Evolutionary conservation across 2,329 filamentous ascomycete species (phyloP).

Genomic region (Fusarium euwallaceae): DNA sequence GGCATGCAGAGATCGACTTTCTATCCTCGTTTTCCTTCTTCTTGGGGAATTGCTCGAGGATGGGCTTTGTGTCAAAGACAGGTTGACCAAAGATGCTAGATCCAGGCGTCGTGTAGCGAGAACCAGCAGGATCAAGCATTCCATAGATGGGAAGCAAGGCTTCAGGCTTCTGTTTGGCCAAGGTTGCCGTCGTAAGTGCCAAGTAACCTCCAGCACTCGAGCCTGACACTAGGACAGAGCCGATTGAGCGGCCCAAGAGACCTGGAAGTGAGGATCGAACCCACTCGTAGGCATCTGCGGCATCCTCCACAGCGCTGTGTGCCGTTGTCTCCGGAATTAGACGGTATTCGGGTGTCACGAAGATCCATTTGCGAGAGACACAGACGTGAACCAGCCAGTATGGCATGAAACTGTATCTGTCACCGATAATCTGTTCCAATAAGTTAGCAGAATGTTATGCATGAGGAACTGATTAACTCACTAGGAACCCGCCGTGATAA

Average conservation of each 20-base stretch:
- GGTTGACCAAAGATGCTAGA: conserved; percentile 27
- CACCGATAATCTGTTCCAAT: conserved; percentile 30
- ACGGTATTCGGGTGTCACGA: conserved; percentile 42
- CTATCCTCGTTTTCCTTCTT: conserved; percentile 13
- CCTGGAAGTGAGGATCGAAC: conserved; percentile 21
- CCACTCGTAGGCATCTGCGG: conserved; percentile 39
- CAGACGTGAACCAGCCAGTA: conserved; percentile 38
- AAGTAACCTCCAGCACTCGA: conserved; percentile 42
- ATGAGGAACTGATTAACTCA: rapidly evolving
- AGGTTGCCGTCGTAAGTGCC: conserved; percentile 26
- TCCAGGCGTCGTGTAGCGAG: conserved; percentile 31
- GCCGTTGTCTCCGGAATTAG: conserved; percentile 39
- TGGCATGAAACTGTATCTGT: conserved; percentile 39
- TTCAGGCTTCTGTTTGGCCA: conserved; percentile 12
- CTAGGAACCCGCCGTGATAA: conserved; percentile 41
- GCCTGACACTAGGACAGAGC: conserved; percentile 30
- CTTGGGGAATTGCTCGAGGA: conserved; percentile 29
- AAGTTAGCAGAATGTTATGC: background rate
- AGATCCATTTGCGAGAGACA: conserved; percentile 40
- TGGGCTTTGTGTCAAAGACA: conserved; percentile 17
- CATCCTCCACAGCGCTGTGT: conserved; percentile 33
- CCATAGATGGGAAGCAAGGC: conserved; percentile 35
- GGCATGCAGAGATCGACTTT: conserved; percentile 20
- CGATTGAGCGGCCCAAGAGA: conserved; percentile 15
- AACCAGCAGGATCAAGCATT: conserved; percentile 28